Evolutionary conservation across 1,139 yeast genomes (phyloP).

Genomic region (Scheffersomyces insectosa): DNA sequence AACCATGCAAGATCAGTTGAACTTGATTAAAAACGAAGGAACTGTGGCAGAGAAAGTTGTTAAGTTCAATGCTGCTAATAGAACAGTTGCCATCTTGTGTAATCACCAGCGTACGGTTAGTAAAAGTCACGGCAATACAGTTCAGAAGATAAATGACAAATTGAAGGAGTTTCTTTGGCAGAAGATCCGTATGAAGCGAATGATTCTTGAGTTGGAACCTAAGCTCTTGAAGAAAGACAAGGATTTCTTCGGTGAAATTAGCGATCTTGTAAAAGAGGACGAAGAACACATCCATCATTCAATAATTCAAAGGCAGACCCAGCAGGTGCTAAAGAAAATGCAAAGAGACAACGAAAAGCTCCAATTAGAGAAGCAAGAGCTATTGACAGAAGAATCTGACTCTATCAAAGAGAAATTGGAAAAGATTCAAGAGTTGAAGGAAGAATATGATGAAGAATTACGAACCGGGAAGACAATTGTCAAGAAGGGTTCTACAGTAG

Average conservation of each 20-base stretch:
- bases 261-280: constrained; percentile 69
- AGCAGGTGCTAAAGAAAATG: constrained; percentile 63
- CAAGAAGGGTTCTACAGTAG: constrained; percentile 57
- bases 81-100: constrained; percentile 94
- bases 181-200: constrained; percentile 69
- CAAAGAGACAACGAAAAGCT: constrained; percentile 77
- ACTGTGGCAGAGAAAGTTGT: constrained; percentile 86
- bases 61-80: constrained; percentile 88
- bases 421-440: constrained; percentile 55
- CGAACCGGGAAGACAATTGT: constrained; percentile 62
- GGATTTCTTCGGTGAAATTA: constrained; percentile 65
- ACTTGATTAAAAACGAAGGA: constrained; percentile 78
- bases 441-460: constrained; percentile 59
- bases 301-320: constrained; percentile 61
- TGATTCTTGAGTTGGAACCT: constrained; percentile 68
- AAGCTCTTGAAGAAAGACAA: constrained; percentile 51
- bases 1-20: constrained; percentile 94
- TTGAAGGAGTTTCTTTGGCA: constrained; percentile 84
- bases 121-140: constrained; percentile 77
- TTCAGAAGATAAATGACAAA: constrained; percentile 74
- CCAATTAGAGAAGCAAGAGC: constrained; percentile 54
- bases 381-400: constrained; percentile 41
- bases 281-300: constrained; percentile 56
- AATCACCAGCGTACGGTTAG: constrained; percentile 95
- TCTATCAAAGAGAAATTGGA: constrained; percentile 61